Conservation (phyloP, 352 stramenopile species). For the Globisporangium iwayamae region DNA sequence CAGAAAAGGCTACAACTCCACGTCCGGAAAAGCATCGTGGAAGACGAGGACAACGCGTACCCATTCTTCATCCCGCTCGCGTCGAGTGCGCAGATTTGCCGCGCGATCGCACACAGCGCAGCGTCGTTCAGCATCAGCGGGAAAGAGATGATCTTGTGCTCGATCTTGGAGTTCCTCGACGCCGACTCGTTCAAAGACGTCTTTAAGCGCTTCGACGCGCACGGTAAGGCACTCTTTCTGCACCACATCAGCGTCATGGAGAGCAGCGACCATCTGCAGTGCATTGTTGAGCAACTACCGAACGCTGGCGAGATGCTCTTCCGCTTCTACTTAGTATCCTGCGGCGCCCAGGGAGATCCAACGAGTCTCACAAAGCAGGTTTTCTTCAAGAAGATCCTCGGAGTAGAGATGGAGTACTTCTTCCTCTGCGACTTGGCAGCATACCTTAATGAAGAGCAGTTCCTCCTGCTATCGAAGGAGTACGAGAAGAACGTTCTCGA, state of each 20-base stretch:
- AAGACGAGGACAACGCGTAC: constrained; percentile 40
- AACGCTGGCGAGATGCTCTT: constrained; percentile 61
- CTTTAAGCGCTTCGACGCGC: constrained; percentile 57
- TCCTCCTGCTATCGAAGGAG: constrained; percentile 56
- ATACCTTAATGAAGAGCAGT: constrained; percentile 63
- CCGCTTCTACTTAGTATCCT: constrained; percentile 51
- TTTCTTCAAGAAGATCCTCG: constrained; percentile 57
- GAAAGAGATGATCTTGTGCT: constrained; percentile 70
- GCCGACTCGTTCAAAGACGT: constrained; percentile 65
- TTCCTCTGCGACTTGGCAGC: constrained; percentile 60
- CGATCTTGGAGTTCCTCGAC: constrained; percentile 61
- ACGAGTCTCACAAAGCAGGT: constrained; percentile 34
- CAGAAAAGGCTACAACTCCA: not conserved
- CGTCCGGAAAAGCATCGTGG: constrained; percentile 10
- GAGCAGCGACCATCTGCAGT: constrained; percentile 47
- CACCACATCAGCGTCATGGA: constrained; percentile 56
- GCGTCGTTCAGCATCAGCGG: constrained; percentile 57
- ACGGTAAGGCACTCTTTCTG: constrained; percentile 57
- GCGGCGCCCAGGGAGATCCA: constrained; percentile 24
- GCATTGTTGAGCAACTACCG: constrained; percentile 47
- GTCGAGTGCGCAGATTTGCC: constrained; percentile 66
- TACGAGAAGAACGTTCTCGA: constrained; percentile 51
- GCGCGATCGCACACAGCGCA: constrained; percentile 56
- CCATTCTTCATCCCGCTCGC: constrained; percentile 51
- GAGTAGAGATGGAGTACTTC: constrained; percentile 65